Percentiles rank a stretch among this genome's conserved stretches.
phyloP scores from a whole-genome alignment of 1,284 basidiomycete genomes.

The Tausonia pullulans region DNA sequence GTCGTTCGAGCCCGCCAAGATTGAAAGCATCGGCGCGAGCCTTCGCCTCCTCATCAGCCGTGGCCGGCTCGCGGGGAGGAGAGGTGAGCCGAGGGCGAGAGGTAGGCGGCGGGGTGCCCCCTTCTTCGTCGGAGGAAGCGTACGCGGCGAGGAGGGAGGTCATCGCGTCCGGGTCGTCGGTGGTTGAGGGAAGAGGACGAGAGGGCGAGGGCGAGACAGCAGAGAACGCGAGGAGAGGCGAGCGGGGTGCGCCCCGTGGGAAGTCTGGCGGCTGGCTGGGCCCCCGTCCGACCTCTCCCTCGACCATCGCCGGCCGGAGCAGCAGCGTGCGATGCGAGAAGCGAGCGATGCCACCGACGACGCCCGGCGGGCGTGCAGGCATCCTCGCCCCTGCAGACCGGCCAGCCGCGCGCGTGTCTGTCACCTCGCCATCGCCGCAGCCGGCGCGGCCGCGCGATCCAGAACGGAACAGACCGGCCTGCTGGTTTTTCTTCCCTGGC shows the following conservation, averaged over 20 bases:
- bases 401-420: too few species aligned
- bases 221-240: background rate
- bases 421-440: too few species aligned
- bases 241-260: too few species aligned
- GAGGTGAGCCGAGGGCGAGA: background rate
- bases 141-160: constrained; percentile 13
- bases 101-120: background rate
- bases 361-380: too few species aligned
- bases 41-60: constrained; percentile 25
- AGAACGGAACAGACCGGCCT: background rate
- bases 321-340: background rate
- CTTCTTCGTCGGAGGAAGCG: constrained; percentile 9
- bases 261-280: background rate
- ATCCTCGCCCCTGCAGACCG: too few species aligned
- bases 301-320: too few species aligned
- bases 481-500: constrained; percentile 15
- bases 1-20: constrained; percentile 18
- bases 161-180: background rate
- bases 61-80: background rate
- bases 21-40: constrained; percentile 33
- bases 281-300: background rate
- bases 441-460: too few species aligned
- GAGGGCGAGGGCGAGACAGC: background rate
- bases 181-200: background rate
- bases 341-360: background rate